These are phyloP conservation scores for Saturnispora galanensis DNA, from an alignment of 805 yeast genomes.

Conservation along the genomic window DNA sequence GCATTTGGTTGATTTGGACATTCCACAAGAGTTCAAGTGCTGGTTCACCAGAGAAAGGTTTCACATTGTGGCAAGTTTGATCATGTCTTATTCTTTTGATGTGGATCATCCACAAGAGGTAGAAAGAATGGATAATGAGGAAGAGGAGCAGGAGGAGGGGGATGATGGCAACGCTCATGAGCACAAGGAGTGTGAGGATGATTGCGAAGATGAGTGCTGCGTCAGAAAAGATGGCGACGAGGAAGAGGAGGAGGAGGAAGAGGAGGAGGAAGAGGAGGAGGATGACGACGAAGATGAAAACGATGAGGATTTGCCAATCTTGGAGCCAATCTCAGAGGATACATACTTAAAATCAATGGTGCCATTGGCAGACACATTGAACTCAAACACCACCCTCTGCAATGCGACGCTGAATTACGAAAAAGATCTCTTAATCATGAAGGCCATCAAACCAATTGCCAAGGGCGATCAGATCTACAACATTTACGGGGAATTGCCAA, in stretches of 20 bases:
- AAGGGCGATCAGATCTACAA: constrained; percentile 73
- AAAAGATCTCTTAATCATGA: constrained; percentile 52
- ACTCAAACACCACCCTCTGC: constrained; percentile 68
- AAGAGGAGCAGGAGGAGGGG: constrained; percentile 19
- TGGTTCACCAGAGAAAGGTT: constrained; percentile 45
- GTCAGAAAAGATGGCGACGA: constrained; percentile 18
- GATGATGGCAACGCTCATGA: constrained; percentile 29
- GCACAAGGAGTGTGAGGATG: constrained; percentile 23
- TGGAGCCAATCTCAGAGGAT: constrained; percentile 21
- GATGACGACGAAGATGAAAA: constrained; percentile 17
- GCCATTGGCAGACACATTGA: constrained; percentile 84
- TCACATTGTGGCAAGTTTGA: constrained; percentile 64
- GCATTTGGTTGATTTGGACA: constrained; percentile 24
- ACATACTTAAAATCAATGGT: constrained; percentile 71
- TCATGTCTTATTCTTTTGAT: constrained; percentile 89
- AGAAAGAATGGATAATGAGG: constrained; percentile 26
- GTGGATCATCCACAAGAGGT: constrained; percentile 36
- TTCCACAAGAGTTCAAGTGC: constrained; percentile 19
- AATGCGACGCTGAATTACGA: constrained; percentile 64
- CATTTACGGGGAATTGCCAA: constrained; percentile 85
- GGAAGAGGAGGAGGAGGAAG: constrained; percentile 16
- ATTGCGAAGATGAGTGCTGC: constrained; percentile 14
- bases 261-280: constrained; percentile 12
- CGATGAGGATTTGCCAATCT: constrained; percentile 4
- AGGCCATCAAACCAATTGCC: constrained; percentile 48